Evolutionary conservation across 2,329 filamentous ascomycete genomes (phyloP).

Genomic region (Aspergillus brasiliensis): DNA sequence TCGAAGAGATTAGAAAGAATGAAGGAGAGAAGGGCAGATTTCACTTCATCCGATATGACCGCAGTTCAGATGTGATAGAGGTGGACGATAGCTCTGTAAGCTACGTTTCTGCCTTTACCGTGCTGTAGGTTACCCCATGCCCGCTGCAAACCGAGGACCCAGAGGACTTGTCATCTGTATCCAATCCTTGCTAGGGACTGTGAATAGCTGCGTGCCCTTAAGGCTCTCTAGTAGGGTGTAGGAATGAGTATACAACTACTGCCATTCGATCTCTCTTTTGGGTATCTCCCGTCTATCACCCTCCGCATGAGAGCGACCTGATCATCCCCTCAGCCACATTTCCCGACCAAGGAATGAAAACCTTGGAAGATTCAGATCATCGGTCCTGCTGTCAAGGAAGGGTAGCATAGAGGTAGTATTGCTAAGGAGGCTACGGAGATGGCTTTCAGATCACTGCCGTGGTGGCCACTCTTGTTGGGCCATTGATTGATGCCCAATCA

Average conservation of each 20-base stretch:
- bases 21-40: constrained; percentile 59
- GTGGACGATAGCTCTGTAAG: constrained; percentile 83
- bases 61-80: constrained; percentile 72
- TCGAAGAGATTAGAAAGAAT: constrained; percentile 64
- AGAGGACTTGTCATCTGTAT: not conserved
- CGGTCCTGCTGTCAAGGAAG: not conserved
- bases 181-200: not conserved
- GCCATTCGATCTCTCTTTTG: not conserved
- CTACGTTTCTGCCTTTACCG: constrained; percentile 89
- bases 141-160: not conserved
- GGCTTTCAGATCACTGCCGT: not conserved
- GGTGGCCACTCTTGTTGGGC: not conserved
- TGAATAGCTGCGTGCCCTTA: not conserved
- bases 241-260: not conserved
- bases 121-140: constrained; percentile 53
- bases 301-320: not conserved
- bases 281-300: not conserved
- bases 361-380: not conserved
- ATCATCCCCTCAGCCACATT: not conserved
- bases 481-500: not conserved
- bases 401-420: not conserved
- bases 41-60: constrained; percentile 81
- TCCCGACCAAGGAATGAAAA: not conserved
- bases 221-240: not conserved
- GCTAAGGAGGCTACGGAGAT: not conserved